Base-by-base conservation (phyloP, 2,329 filamentous ascomycete species). In the Talaromyces sp. region DNA sequence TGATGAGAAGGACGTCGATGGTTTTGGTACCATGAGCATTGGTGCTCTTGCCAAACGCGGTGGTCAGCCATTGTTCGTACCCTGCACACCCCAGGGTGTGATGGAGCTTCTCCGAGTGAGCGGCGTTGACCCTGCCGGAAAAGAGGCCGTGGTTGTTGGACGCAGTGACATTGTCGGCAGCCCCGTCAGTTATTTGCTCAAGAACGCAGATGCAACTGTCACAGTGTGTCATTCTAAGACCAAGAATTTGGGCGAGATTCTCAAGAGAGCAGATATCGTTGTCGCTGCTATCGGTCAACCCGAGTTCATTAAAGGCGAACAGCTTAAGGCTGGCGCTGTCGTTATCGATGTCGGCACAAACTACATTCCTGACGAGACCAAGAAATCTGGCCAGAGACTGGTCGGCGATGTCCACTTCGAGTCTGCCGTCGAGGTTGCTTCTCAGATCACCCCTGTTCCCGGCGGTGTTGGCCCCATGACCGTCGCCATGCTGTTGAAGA, bases 391-490 rank as follows among this genome's bases (percentile, higher is more conserved):
- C 37, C 86, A 95, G 76, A 87, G 93, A 67, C 85, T 99, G 23
- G 93, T 98, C 6, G 95, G 95, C 64, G 95, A 99, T 75, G 95
- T 99, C 46, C 92, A 99, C 71, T 98, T 88, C 70, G 92, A 92
- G 58, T 87, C 90, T 48, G 93, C 93, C 16, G 84, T 84, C 16
- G 83, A 96, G 73, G 90, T 97, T 46, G 95, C 93, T 21, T 96
- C 93, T 2, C 86, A 90, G 71, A 97, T 99, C 72, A 99, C 95
- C 2, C 95, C 95, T 1, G 95, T 99, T 1, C 95, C 95, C 1
- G 95, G 95, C 63, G 95, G 95, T 76, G 95, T 99, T 64, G 95
- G 95, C 0, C 95, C 95, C 58, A 99, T 99, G 95, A 99, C 95
- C 2, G 93, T 99, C 66, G 95, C 95, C 64, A 99, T 99, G 95